A percentile compares a stretch with the other conserved stretches of the same genome.
These are phyloP conservation scores for Paragyromitra xinjiangensis DNA, from an alignment of 495 filamentous ascomycete species.

Conservation along the genomic window DNA sequence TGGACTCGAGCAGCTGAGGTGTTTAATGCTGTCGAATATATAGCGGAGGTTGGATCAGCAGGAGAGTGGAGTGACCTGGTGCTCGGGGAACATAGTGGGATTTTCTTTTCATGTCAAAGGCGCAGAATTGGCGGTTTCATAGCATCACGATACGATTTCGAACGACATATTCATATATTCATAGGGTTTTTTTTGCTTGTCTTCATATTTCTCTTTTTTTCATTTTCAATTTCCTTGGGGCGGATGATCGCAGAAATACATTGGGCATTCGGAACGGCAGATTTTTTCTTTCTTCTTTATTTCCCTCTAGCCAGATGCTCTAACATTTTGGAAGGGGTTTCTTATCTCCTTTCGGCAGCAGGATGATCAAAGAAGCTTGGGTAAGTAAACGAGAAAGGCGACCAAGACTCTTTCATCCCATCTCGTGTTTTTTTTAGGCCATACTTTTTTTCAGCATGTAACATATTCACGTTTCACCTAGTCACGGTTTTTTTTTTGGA, in stretches of 20 bases:
- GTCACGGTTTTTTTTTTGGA: conserved; percentile 31
- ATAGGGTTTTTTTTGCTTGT: conserved; percentile 51
- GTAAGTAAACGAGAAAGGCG: conserved; percentile 22
- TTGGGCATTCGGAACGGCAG: conserved; percentile 40
- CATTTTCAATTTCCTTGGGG: conserved; percentile 34
- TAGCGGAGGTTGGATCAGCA: conserved; percentile 25
- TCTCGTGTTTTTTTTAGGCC: conserved; percentile 29
- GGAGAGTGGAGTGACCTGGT: conserved; percentile 20
- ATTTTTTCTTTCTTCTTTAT: neutral
- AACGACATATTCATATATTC: conserved; percentile 54
- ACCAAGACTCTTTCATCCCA: conserved; percentile 38
- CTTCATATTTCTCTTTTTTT: conserved; percentile 15
- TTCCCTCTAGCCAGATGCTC: neutral
- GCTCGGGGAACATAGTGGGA: conserved; percentile 51
- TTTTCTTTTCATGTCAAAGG: conserved; percentile 54
- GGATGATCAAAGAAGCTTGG: conserved; percentile 9
- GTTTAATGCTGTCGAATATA: conserved; percentile 55
- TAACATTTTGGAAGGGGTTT: conserved; percentile 20
- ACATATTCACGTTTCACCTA: conserved; percentile 48
- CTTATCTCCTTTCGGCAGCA: neutral
- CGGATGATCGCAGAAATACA: conserved; percentile 46
- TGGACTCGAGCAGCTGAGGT: conserved; percentile 39
- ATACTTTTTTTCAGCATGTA: conserved; percentile 35
- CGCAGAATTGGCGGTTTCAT: conserved; percentile 56
- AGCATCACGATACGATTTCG: conserved; percentile 55